Base-by-base conservation (phyloP, 805 yeast genomes). In the Maudiozyma bulderi region DNA sequence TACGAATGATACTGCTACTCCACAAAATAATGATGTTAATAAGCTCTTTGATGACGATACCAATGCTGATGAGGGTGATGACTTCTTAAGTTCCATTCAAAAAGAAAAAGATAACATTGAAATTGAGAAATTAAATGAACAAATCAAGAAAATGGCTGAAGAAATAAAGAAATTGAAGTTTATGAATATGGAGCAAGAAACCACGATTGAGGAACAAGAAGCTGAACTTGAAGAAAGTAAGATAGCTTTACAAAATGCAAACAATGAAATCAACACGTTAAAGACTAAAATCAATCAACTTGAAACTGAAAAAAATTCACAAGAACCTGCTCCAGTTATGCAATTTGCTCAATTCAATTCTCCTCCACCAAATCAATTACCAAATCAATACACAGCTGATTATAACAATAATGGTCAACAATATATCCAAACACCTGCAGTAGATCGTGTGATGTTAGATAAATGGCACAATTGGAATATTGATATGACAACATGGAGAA, bases 401-500 rank as follows among this genome's bases (percentile, higher is more conserved):
- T 35, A 35, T 20, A 34, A n/a, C 5, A 31, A 35, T 13, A 42
- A 20, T 14, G 35, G 13, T 30, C 34, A 14, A 31, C 46, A 43
- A 32, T 4, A 13, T 8, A n/a, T 37, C 13, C 29, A 47, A 32
- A 26, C 46, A 8, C 55, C 47, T 48, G 54, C 30, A 60, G 66
- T 40, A 48, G 78, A 77, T 52, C 76, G 79, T 6, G 74, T 75
- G 10, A 81, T 79, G 56, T 66, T 90, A 54, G 71, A 74, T 60
- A 80, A 78, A 54, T 90, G 95, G 95, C 81, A 80, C 54, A 81
- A 78, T 45, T 90, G 90, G 89, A 87, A 84, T 59, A 76, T 88
- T 3, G 96, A 90, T 59, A 86, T 90, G 95, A 75, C 86, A 29
- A 57, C 63, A 11, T 90, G 97, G 97, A 75, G 84, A 60, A 76